Evolutionary conservation across 129 eudicot genomes (phyloP).

Genomic region (Heracleum sosnowskyi): DNA sequence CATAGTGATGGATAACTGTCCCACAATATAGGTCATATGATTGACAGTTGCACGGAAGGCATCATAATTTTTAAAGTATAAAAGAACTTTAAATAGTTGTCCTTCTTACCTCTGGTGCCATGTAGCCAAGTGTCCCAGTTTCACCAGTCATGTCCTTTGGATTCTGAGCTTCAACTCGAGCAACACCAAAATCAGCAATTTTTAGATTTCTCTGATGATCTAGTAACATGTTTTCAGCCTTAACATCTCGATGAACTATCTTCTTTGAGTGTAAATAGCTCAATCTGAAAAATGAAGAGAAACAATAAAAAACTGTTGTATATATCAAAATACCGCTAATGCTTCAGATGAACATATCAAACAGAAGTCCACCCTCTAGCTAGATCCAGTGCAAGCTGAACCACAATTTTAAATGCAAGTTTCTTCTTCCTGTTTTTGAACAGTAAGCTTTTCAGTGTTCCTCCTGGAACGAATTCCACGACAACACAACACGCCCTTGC

Average conservation of each 20-base stretch:
- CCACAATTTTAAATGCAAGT: slow-evolving; percentile 65
- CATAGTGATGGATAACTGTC: not conserved
- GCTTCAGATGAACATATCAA: not conserved
- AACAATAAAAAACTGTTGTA: not conserved
- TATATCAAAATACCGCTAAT: not conserved
- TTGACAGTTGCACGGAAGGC: not conserved
- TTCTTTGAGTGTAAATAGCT: slow-evolving; percentile 80
- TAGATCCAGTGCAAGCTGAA: slow-evolving; percentile 85
- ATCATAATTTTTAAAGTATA: not conserved
- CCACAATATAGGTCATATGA: not conserved
- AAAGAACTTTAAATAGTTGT: not conserved
- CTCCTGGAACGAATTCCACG: slow-evolving; percentile 72
- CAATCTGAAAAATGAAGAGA: slow-evolving; percentile 39
- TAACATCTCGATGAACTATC: slow-evolving; percentile 95
- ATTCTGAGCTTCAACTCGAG: slow-evolving; percentile 91
- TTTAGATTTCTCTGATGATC: slow-evolving; percentile 51
- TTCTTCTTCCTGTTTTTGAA: slow-evolving; percentile 71
- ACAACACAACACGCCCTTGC: slow-evolving; percentile 90
- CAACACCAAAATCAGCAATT: slow-evolving; percentile 95
- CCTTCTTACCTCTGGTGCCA: slow-evolving; percentile 95
- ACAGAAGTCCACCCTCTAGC: slow-evolving; percentile 63
- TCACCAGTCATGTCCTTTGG: slow-evolving; percentile 93
- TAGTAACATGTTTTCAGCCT: slow-evolving; percentile 85
- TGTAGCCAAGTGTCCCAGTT: slow-evolving; percentile 91
- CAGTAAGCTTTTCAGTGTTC: slow-evolving; percentile 62